A percentile compares a stretch with the other conserved stretches of the same genome.
Evolutionary conservation across 148 eudicot species (phyloP).

Genomic region (Rhododendron kiyosumense): DNA sequence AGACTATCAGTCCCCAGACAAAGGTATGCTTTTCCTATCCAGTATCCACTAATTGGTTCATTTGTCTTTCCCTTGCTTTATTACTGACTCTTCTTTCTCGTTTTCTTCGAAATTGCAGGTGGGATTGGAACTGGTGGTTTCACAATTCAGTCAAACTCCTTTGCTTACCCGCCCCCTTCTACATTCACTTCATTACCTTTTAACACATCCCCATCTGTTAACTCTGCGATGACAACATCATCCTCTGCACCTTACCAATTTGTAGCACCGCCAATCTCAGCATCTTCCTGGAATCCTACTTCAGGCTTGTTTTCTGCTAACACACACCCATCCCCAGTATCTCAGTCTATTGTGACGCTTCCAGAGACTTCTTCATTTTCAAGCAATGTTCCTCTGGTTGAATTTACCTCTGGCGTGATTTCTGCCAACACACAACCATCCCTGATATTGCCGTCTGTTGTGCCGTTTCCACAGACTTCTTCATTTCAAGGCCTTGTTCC

Average conservation of each 20-base stretch:
- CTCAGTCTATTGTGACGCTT: neutral
- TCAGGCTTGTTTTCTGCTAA: neutral
- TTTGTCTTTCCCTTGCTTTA: neutral
- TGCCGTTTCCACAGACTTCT: neutral
- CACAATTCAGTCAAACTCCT: neutral
- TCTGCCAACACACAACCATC: neutral
- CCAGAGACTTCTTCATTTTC: neutral
- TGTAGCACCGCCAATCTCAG: neutral
- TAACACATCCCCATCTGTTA: conserved; percentile 2
- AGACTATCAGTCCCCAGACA: conserved; percentile 17
- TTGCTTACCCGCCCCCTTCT: neutral
- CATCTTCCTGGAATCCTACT: neutral
- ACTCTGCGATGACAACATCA: neutral
- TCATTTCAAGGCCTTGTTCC: neutral
- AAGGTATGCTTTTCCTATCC: conserved; percentile 29
- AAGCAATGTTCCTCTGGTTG: neutral
- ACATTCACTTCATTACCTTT: neutral
- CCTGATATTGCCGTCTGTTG: neutral
- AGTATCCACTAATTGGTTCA: neutral
- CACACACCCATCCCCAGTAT: conserved; percentile 1
- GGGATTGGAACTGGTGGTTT: conserved; percentile 3
- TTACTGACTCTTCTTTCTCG: neutral
- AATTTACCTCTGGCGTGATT: neutral
- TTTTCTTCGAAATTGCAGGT: conserved; percentile 11
- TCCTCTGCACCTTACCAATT: neutral